Evolutionary conservation across 768 basidiomycete genomes (phyloP), one percentile per base, ranked within the genome.

Genomic region (Pleurotus tuoliensis): DNA sequence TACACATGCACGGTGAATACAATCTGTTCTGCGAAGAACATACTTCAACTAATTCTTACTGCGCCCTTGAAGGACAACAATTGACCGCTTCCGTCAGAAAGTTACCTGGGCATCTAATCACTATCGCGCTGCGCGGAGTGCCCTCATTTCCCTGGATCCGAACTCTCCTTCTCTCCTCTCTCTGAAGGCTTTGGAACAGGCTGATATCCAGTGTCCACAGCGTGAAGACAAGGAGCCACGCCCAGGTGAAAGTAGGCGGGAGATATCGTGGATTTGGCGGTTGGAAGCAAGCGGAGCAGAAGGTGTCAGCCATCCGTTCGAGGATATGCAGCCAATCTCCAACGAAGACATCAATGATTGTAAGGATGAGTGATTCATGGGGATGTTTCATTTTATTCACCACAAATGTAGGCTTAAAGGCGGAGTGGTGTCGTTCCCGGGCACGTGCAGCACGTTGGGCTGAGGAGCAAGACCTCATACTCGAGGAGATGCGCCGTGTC

Each of bases 201-300:
- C 27, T 11, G 25, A 58, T 48, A 38, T 58, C 22, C 47, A 41
- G 25, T 25, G 25, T 25, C 25, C 25, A 5, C 25, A 25, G 25
- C 25, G 25, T 25, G 53, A 55, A 38, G 44, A 55, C 22, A 43
- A 39, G 25, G 46, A 47, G 20, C 18, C 46, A 4, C 16, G 20
- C 4, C n/a, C 16, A 5, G 37, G 24, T 44, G 57, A 58, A 40
- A 46, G 57, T 4, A 15, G 43, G 8, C n/a, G 57, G 3, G 45
- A 46, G 20, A 4, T 55, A 2, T 55, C 54, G 7, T 58, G 57
- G 57, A 58, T 58, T 18, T 58, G 57, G 57, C 25, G 25, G 25
- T 25, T 5, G 25, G 25, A 25, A 25, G 25, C 25, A 25, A 25
- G 25, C 25, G 25, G 25, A 25, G 25, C 3, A 25, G 25, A 3